Evolutionary conservation across 2,329 filamentous ascomycete genomes (phyloP), one percentile per base, ranked within the genome.

Genomic region (Triangularia verruculosa): DNA sequence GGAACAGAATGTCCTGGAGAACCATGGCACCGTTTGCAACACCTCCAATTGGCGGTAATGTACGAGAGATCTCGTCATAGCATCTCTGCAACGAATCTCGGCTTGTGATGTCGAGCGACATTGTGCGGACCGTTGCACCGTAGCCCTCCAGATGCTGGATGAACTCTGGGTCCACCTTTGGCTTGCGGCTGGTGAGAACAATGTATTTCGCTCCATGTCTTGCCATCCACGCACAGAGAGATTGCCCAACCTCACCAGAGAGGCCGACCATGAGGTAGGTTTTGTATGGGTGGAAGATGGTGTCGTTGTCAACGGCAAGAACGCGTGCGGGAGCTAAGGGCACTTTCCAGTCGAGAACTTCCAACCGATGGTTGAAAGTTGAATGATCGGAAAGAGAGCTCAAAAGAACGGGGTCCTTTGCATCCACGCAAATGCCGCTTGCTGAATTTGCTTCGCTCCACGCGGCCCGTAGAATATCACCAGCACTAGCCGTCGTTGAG

Each of bases 21-120:
- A 82, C 75, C 77, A 82, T 77, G 4, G 80, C 79, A 0, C 74
- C 80, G 39, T 82, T 74, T 0, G 72, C 73, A 0, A 82, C 76
- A 15, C 81, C 81, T 0, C 67, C 74, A 25, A 83, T 75, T 2
- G 66, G 62, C 2, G 67, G 66, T 4, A 39, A 3, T 12, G 2
- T n/a, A 24, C 4, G 53, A 9, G 4, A 4, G 53, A 55, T 17
- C 7, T 30, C 20, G 3, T 55, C 3, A 8, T 7, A 30, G 7
- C 13, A 39, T 2, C 15, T n/a, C 3, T 4, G 3, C 3, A n/a
- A n/a, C 13, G 13, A 2, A 4, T n/a, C 15, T 4, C n/a, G 53
- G 34, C 13, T 15, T 22, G 34, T 11, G 17, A 52, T 4, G 13
- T 59, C 57, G 3, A 51, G 7, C 1, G 39, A 28, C 15, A 52